Conservation (phyloP, 2,329 filamentous ascomycete species). For the Fusarium tricinctum region DNA sequence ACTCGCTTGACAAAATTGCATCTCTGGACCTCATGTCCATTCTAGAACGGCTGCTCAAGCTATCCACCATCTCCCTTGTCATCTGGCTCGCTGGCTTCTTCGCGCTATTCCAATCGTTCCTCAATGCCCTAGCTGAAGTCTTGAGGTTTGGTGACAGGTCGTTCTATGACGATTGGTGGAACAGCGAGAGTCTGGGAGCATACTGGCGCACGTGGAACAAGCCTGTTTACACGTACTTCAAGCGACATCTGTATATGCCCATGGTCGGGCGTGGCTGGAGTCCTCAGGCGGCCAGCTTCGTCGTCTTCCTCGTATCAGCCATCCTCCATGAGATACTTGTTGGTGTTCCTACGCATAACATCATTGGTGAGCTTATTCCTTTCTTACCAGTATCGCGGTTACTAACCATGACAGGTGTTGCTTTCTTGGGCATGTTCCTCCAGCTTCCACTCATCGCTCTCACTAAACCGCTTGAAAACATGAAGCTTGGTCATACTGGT, state of each 20-base stretch:
- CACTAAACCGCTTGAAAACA: slow-evolving; percentile 84
- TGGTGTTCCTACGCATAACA: slow-evolving; percentile 93
- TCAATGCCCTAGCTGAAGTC: slow-evolving; percentile 93
- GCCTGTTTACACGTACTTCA: slow-evolving; percentile 97
- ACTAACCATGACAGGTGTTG: slow-evolving; percentile 73
- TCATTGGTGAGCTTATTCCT: slow-evolving; percentile 74
- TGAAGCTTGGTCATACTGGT: slow-evolving; percentile 77
- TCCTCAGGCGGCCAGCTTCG: slow-evolving; percentile 76
- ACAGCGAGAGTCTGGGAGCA: slow-evolving; percentile 83
- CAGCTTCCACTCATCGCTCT: slow-evolving; percentile 89
- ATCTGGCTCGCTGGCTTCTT: slow-evolving; percentile 99
- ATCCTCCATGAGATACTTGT: slow-evolving; percentile 93
- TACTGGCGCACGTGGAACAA: slow-evolving; percentile 99
- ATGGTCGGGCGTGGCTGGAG: slow-evolving; percentile 87
- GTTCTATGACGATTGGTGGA: slow-evolving; percentile 99
- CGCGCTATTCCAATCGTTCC: slow-evolving; percentile 90
- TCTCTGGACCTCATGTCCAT: slow-evolving; percentile 85
- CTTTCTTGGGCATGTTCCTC: slow-evolving; percentile 93
- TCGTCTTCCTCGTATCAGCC: slow-evolving; percentile 90
- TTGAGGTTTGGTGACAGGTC: slow-evolving; percentile 91
- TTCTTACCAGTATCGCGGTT: not conserved
- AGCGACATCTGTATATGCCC: slow-evolving; percentile 90
- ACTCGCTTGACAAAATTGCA: slow-evolving; percentile 90
- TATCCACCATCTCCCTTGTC: slow-evolving; percentile 93
- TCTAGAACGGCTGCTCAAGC: slow-evolving; percentile 89